Conservation (phyloP, 192 early-diverging fungal species). For the Jimgerdemannia flammicorona region DNA sequence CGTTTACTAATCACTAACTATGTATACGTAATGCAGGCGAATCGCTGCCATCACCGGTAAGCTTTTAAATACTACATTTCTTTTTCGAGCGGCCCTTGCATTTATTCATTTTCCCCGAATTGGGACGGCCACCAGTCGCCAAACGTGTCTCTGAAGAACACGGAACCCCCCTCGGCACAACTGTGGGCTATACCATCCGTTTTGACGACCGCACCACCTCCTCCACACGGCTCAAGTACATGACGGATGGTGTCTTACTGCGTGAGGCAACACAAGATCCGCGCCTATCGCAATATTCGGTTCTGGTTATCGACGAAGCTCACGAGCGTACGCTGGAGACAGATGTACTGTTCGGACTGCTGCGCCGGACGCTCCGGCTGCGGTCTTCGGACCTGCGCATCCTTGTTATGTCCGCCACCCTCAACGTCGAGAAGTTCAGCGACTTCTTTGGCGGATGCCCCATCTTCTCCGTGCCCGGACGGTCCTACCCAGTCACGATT, state of each 20-base stretch:
- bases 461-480: constrained; percentile 72
- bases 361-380: constrained; percentile 71
- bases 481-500: constrained; percentile 53
- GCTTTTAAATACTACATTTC: neutral
- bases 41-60: constrained; percentile 76
- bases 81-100: neutral
- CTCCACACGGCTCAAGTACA: constrained; percentile 88
- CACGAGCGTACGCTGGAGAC: constrained; percentile 94
- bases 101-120: constrained; percentile 1
- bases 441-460: constrained; percentile 79
- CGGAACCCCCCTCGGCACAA: constrained; percentile 70
- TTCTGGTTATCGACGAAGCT: constrained; percentile 95
- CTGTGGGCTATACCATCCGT: constrained; percentile 91
- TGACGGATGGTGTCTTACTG: constrained; percentile 95
- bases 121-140: constrained; percentile 51
- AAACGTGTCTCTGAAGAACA: constrained; percentile 96
- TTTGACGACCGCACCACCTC: constrained; percentile 91
- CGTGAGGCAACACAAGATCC: constrained; percentile 86
- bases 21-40: constrained; percentile 38
- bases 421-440: constrained; percentile 79
- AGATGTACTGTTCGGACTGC: constrained; percentile 88
- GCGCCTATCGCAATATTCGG: constrained; percentile 79
- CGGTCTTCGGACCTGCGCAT: constrained; percentile 86
- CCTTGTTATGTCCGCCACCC: constrained; percentile 77
- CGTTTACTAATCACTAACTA: neutral